A percentile compares a stretch with the other conserved stretches of the same genome.
These are phyloP conservation scores for Mortierella sp. DNA, from an alignment of 371 early-diverging fungal genomes.

Conservation along the genomic window DNA sequence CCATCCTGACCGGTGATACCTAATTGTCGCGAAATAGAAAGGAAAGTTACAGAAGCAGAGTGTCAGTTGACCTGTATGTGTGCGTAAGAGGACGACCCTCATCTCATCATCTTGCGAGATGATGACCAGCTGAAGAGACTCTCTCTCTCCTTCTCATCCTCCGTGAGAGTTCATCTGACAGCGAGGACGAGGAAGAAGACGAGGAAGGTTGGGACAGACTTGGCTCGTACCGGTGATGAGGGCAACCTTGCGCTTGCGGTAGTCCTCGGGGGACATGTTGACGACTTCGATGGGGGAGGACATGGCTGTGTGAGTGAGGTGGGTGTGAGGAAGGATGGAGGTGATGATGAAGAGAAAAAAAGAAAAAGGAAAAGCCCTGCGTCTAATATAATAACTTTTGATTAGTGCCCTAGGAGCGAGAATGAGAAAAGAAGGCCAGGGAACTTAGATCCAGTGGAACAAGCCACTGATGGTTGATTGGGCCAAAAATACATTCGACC, in stretches of 20 bases:
- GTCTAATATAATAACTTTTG: not conserved
- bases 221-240: constrained; percentile 72
- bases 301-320: constrained; percentile 14
- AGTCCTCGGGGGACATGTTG: constrained; percentile 63
- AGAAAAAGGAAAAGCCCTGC: not conserved
- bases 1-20: constrained; percentile 93
- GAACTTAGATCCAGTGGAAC: constrained; percentile 13
- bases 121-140: not conserved
- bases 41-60: not conserved
- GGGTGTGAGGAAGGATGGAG: not conserved
- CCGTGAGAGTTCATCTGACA: not conserved
- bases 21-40: constrained; percentile 17
- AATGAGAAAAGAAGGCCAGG: not conserved
- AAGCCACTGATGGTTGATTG: not conserved
- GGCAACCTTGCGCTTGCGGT: constrained; percentile 74
- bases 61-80: not conserved
- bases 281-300: constrained; percentile 55
- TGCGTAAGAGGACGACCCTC: not conserved
- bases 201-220: not conserved
- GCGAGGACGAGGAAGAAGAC: not conserved
- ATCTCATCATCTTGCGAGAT: not conserved
- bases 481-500: not conserved
- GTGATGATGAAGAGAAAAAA: not conserved
- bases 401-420: not conserved
- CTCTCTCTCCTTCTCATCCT: not conserved